Evolutionary conservation across 2,329 filamentous ascomycete genomes (phyloP).

Genomic region (Xylariaceae sp.): DNA sequence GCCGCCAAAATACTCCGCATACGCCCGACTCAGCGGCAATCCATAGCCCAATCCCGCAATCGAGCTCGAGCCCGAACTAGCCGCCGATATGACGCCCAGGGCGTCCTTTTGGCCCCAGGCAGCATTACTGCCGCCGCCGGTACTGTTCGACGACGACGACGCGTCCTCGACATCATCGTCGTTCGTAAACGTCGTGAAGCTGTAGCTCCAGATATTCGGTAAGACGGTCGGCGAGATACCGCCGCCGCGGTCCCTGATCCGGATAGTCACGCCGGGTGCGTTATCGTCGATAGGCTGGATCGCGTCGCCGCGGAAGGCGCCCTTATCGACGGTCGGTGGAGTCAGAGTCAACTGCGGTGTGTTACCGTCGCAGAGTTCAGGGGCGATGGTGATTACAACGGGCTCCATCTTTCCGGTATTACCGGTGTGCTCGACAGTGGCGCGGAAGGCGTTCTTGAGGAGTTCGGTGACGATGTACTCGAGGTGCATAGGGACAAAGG

Average conservation of each 20-base stretch:
- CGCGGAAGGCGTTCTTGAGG: slow-evolving; percentile 93
- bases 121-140: slow-evolving; percentile 35
- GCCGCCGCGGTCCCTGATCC: slow-evolving; percentile 91
- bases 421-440: slow-evolving; percentile 67
- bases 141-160: slow-evolving; percentile 37
- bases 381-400: slow-evolving; percentile 87
- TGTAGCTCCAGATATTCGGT: slow-evolving; percentile 91
- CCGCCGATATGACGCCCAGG: slow-evolving; percentile 67
- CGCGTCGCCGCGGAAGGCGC: slow-evolving; percentile 40
- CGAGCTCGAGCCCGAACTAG: slow-evolving; percentile 68
- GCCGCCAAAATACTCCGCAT: slow-evolving; percentile 97
- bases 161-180: slow-evolving; percentile 50
- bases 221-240: slow-evolving; percentile 82
- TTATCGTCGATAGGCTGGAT: slow-evolving; percentile 58
- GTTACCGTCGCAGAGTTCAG: slow-evolving; percentile 44
- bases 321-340: slow-evolving; percentile 36
- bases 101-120: slow-evolving; percentile 54
- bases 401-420: slow-evolving; percentile 68
- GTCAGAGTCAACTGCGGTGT: slow-evolving; percentile 32
- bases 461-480: slow-evolving; percentile 97
- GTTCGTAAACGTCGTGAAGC: slow-evolving; percentile 82
- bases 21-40: slow-evolving; percentile 81
- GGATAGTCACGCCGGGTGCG: slow-evolving; percentile 83
- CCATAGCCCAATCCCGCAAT: slow-evolving; percentile 94
- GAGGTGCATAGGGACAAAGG: slow-evolving; percentile 90